Percentiles rank a stretch among this genome's conserved stretches.
phyloP scores from a whole-genome alignment of 768 basidiomycete species.

The Lactarius vividus region DNA sequence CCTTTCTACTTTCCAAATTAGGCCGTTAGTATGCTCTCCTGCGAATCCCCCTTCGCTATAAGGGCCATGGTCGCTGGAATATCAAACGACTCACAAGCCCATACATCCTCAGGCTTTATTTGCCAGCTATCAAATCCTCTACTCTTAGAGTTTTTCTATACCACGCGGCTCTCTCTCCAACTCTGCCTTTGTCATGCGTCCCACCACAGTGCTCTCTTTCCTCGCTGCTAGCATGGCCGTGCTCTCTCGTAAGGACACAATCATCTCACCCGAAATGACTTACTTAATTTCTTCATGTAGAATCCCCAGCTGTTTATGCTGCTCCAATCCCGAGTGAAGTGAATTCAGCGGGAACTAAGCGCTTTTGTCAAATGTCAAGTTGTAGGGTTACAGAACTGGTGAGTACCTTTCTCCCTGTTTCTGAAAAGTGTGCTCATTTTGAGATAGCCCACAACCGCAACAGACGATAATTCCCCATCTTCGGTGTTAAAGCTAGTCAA shows the following conservation, averaged over 20 bases:
- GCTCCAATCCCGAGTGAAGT: constrained; percentile 1
- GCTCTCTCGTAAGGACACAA: constrained; percentile 7
- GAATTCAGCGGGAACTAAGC: not conserved
- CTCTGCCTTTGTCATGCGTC: not conserved
- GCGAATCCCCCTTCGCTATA: not conserved
- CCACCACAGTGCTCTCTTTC: not conserved
- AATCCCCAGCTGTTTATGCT: not conserved
- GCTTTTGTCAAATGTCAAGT: fast-evolving
- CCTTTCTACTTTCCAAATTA: constrained; percentile 13
- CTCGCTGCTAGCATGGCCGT: not conserved
- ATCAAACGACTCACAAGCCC: too few species aligned
- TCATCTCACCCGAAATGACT: not conserved
- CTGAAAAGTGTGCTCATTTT: not conserved
- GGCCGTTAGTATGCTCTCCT: constrained; percentile 9
- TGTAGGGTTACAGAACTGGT: not conserved
- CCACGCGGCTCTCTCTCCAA: not conserved
- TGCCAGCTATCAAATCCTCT: not conserved
- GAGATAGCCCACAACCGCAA: not conserved
- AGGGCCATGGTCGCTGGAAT: not conserved
- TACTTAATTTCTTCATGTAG: not conserved
- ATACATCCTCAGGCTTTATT: not conserved
- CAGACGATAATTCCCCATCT: not conserved
- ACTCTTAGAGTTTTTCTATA: not conserved
- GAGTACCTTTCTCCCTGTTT: not conserved
- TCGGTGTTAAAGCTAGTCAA: not conserved